Evolutionary conservation across 768 basidiomycete species (phyloP).

Genomic region (Phaeotremella skinneri): DNA sequence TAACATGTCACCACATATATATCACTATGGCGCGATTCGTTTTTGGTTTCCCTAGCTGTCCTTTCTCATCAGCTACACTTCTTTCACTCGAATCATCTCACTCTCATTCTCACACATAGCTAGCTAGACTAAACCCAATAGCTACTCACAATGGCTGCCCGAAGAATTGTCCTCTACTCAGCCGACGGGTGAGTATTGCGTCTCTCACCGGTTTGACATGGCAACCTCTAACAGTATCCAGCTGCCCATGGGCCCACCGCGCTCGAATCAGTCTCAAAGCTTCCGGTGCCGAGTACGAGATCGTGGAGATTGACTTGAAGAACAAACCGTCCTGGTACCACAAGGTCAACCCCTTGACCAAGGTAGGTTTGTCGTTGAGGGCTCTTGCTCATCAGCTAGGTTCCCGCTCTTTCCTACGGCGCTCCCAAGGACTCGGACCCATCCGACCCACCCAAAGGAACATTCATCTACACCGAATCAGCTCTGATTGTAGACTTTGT

Average conservation of each 20-base stretch:
- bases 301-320: slow-evolving; percentile 61
- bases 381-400: slow-evolving; percentile 47
- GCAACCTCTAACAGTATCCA: not conserved
- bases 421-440: slow-evolving; percentile 59
- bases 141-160: not conserved
- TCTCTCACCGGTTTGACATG: not conserved
- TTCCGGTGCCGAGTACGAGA: slow-evolving; percentile 56
- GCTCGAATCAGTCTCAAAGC: slow-evolving; percentile 65
- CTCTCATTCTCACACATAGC: too few species aligned
- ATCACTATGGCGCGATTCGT: too few species aligned
- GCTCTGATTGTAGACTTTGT: slow-evolving; percentile 65
- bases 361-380: slow-evolving; percentile 53
- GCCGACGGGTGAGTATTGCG: slow-evolving; percentile 19
- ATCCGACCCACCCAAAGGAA: slow-evolving; percentile 62
- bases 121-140: too few species aligned
- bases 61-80: too few species aligned
- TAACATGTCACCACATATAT: too few species aligned
- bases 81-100: too few species aligned
- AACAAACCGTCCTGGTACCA: slow-evolving; percentile 69
- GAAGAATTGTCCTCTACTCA: slow-evolving; percentile 24
- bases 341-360: slow-evolving; percentile 66
- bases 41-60: too few species aligned
- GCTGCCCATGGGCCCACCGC: slow-evolving; percentile 52
- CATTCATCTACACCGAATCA: slow-evolving; percentile 64
- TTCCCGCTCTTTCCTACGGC: slow-evolving; percentile 64